These are phyloP conservation scores for Aspergillus hortae DNA, from an alignment of 2,329 filamentous ascomycete genomes.

Conservation along the genomic window DNA sequence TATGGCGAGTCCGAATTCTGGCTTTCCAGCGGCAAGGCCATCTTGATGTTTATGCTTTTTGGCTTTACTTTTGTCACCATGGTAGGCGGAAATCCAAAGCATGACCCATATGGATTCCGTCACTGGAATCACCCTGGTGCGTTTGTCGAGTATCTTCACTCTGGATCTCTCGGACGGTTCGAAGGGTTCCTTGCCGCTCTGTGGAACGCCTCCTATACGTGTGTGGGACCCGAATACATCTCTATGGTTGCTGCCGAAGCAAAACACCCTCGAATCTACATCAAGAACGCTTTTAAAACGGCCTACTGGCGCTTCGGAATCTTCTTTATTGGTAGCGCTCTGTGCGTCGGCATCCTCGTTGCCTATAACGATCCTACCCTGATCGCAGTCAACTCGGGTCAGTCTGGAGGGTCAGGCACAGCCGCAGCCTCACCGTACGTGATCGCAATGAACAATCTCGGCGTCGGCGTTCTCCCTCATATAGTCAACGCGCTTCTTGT, in stretches of 20 bases:
- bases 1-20: conserved; percentile 62
- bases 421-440: conserved; percentile 65
- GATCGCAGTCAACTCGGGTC: conserved; percentile 18
- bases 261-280: conserved; percentile 62
- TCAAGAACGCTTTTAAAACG: conserved; percentile 71
- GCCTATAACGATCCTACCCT: conserved; percentile 62
- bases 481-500: conserved; percentile 69
- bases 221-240: conserved; percentile 64
- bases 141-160: conserved; percentile 61
- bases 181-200: conserved; percentile 62
- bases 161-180: conserved; percentile 58
- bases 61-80: conserved; percentile 75
- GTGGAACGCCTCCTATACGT: conserved; percentile 64
- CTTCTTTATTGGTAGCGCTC: conserved; percentile 70
- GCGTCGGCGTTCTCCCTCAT: conserved; percentile 60
- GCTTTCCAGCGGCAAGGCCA: conserved; percentile 57
- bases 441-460: conserved; percentile 62
- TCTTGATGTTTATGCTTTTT: conserved; percentile 65
- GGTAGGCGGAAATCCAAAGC: conserved; percentile 71
- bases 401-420: conserved; percentile 36
- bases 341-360: conserved; percentile 67
- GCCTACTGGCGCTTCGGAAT: conserved; percentile 72
- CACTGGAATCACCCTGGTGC: conserved; percentile 61
- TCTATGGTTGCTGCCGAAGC: conserved; percentile 61
- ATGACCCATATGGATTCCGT: conserved; percentile 67